Evolutionary conservation across 164 flowering plant species (phyloP).

Genomic region (Nymphaea thermarum): DNA sequence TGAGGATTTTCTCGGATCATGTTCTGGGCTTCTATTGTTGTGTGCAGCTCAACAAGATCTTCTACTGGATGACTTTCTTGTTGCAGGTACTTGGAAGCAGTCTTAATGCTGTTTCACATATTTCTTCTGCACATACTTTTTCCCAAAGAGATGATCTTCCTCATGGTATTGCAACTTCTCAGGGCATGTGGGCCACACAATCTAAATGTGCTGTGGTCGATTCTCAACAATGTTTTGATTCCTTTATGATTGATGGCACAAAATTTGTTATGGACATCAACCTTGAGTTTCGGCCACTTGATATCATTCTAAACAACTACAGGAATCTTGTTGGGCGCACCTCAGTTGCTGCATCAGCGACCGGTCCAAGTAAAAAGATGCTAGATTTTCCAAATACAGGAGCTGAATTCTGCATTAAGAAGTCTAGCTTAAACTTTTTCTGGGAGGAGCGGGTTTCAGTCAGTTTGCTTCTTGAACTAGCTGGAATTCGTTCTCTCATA

Average conservation of each 20-base stretch:
- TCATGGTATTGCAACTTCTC: too few species aligned
- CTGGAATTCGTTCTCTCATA: constrained; percentile 24
- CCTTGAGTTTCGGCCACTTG: constrained; percentile 34
- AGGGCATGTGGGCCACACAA: too few species aligned
- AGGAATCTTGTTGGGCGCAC: constrained; percentile 16
- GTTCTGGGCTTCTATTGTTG: too few species aligned
- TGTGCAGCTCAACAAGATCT: too few species aligned
- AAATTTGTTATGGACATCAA: constrained; percentile 20
- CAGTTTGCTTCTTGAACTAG: constrained; percentile 18
- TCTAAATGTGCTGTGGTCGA: not conserved
- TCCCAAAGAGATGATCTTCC: too few species aligned
- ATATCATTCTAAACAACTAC: constrained; percentile 35
- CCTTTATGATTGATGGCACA: constrained; percentile 16
- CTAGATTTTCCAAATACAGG: constrained; percentile 17
- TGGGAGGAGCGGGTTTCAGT: constrained; percentile 25
- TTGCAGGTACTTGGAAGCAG: constrained; percentile 39
- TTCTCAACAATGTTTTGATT: constrained; percentile 5
- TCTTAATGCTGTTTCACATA: constrained; percentile 19
- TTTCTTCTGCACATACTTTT: not conserved
- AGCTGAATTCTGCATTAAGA: constrained; percentile 29
- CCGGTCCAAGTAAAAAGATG: not conserved
- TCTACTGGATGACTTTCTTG: not conserved
- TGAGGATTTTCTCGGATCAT: too few species aligned
- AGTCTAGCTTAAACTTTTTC: constrained; percentile 18
- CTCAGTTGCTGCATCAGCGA: not conserved